Evolutionary conservation across 139 green algal species (phyloP).

Genomic region (Trebouxia sp.): DNA sequence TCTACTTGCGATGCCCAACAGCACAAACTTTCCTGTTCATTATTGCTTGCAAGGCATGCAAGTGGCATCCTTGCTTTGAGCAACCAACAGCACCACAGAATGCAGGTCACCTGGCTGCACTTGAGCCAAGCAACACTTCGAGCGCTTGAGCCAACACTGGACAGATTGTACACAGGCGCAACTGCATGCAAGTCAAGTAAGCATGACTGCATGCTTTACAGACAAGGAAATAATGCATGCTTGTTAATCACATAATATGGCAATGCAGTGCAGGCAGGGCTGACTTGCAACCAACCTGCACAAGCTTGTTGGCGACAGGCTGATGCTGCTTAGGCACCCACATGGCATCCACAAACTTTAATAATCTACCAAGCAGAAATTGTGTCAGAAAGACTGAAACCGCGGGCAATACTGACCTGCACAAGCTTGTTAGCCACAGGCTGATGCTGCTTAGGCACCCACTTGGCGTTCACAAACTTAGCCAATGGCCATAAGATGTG

Average conservation of each 20-base stretch:
- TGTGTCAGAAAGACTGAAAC: no score
- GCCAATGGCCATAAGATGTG: conserved; percentile 13
- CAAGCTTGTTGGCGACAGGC: not conserved
- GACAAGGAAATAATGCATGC: not conserved
- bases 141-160: no score
- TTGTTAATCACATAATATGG: not conserved
- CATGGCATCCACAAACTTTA: not conserved
- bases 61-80: no score
- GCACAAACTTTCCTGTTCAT: no score
- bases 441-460: conserved; percentile 16
- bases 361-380: not conserved
- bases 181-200: no score
- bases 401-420: not conserved
- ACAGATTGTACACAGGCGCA: no score
- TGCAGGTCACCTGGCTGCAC: no score
- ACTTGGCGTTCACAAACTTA: conserved; percentile 15
- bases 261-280: not conserved
- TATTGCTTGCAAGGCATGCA: no score
- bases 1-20: no score
- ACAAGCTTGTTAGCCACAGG: conserved; percentile 19
- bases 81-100: no score
- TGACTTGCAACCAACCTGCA: not conserved
- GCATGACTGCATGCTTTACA: no score
- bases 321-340: not conserved
- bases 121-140: no score